These are phyloP conservation scores for Colletotrichum theobromicola DNA, from an alignment of 2,329 filamentous ascomycete species.

Conservation along the genomic window DNA sequence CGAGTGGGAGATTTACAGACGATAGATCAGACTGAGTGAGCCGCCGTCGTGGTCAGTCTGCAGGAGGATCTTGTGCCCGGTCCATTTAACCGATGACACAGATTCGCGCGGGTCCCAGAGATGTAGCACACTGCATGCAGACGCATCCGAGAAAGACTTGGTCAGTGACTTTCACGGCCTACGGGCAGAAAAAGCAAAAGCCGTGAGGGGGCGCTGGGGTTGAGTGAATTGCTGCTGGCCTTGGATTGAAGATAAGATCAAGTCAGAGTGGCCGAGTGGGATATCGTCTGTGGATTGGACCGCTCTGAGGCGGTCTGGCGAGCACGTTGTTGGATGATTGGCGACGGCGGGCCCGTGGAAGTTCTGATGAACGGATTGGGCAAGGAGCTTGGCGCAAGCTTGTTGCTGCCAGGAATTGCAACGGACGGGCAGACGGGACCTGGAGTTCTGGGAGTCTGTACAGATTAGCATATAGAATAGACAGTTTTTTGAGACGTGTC, in stretches of 20 bases:
- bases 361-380: not conserved
- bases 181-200: not conserved
- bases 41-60: not conserved
- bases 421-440: constrained; percentile 2
- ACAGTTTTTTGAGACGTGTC: constrained; percentile 17
- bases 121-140: not conserved
- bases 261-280: not conserved
- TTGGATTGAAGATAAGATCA: not conserved
- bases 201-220: not conserved
- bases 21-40: not conserved
- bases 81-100: not conserved
- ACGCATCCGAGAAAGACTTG: not conserved
- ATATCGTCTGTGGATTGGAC: constrained; percentile 2
- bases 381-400: constrained; percentile 13
- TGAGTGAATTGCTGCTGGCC: not conserved
- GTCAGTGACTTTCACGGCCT: not conserved
- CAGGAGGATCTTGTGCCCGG: not conserved
- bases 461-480: not conserved
- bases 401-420: not conserved
- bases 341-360: not conserved
- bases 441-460: not conserved
- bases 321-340: constrained; percentile 25
- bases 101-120: not conserved
- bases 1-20: not conserved
- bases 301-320: constrained; percentile 16